Base-by-base conservation (phyloP, 1,284 basidiomycete genomes). In the Calocybe gambosa region DNA sequence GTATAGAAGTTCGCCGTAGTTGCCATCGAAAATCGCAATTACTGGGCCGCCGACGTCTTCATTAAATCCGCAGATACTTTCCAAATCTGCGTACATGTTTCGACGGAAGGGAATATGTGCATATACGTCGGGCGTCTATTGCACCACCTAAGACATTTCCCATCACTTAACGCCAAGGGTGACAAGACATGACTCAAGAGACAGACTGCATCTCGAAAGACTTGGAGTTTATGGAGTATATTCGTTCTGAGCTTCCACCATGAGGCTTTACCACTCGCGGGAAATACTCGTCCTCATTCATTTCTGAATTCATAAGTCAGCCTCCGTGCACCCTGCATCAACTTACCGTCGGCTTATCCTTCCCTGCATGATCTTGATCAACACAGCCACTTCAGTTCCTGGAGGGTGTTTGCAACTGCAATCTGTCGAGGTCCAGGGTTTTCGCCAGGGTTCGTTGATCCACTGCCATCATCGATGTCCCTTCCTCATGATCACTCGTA, bases 331-430 rank as follows among this genome's bases (percentile, higher is more conserved):
- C 41, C 34, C 47, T 43, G 42, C 28, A 29, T 47, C 42, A 41
- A 46, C 33, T 34, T 51, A 53, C 54, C 47, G 47, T 47, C 53
- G 47, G 44, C 52, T 52, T 54, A 26, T 47, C 28, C 20, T n/a
- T 16, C 46, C 36, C 49, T 47, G 35, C 42, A 39, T 52, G 53
- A 54, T 52, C 45, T 44, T 44, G 55, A 56, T 56, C 53, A 43
- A 45, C 55, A 56, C 55, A 46, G 55, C 55, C 55, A 56, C 55
- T 16, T 28, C 36, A 45, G 50, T 51, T 41, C 53, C 50, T 54
- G 44, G 20, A 12, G 31, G 18, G 5, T n/a, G 29, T 31, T 12
- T 31, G 29, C 13, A 31, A 26, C 25, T 5, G 19, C 16, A 13
- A 18, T 31, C 19, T 34, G 40, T 16, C 49, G 51, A 49, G 54